Conservation (phyloP, 2,329 filamentous ascomycete genomes). For the Domatiomyces catenatus region DNA sequence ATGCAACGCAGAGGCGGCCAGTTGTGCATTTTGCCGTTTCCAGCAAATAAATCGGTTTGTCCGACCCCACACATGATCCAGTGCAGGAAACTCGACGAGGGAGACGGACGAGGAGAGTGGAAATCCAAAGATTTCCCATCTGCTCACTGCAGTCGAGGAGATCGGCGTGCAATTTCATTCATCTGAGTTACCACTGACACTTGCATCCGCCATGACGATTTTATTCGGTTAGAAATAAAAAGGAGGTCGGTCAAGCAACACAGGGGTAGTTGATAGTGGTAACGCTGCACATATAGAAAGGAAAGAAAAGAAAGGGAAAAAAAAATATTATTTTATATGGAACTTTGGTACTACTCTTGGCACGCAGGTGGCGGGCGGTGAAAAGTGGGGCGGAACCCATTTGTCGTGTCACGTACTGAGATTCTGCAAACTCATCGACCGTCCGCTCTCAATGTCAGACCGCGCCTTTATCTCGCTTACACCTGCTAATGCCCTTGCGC, state of each 20-base stretch:
- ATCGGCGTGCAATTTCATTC: constrained; percentile 57
- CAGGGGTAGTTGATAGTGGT: constrained; percentile 52
- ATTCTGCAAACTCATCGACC: too few relatives aligned
- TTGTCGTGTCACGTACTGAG: too few relatives aligned
- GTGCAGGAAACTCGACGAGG: constrained; percentile 21
- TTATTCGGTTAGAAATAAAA: constrained; percentile 12
- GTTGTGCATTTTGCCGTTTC: neutral
- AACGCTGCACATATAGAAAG: constrained; percentile 68
- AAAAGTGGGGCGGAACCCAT: neutral
- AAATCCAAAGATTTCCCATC: constrained; percentile 21
- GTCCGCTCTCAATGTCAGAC: too few relatives aligned
- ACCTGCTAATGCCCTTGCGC: too few relatives aligned
- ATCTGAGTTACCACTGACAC: constrained; percentile 73
- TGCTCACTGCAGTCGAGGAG: constrained; percentile 9
- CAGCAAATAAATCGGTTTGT: constrained; percentile 26
- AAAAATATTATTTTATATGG: constrained; percentile 4
- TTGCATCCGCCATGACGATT: constrained; percentile 37
- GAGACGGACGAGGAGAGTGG: constrained; percentile 17
- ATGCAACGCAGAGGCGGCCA: neutral
- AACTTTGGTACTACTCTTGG: neutral
- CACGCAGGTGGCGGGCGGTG: neutral
- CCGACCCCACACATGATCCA: constrained; percentile 33
- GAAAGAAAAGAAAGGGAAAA: constrained; percentile 25
- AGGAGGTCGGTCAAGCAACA: constrained; percentile 58
- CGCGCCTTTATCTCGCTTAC: too few relatives aligned